Evolutionary conservation across 805 yeast genomes (phyloP).

Genomic region (Candida hispaniensis): DNA sequence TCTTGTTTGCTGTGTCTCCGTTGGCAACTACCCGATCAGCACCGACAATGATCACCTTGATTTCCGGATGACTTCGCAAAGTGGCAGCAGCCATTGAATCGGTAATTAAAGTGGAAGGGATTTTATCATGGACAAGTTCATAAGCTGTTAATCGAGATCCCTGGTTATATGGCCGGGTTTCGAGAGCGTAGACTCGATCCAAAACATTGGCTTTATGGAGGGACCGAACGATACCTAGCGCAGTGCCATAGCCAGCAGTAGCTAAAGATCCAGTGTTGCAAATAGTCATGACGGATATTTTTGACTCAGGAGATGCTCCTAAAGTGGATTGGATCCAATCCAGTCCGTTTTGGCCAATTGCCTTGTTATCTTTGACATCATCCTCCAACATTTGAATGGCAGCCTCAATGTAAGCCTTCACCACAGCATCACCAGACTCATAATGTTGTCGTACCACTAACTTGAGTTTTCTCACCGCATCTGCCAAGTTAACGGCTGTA

Average conservation of each 20-base stretch:
- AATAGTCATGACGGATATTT: constrained; percentile 75
- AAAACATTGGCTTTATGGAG: constrained; percentile 42
- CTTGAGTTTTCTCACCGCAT: constrained; percentile 52
- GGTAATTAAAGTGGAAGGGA: constrained; percentile 81
- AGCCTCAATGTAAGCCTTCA: constrained; percentile 24
- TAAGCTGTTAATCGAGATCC: constrained; percentile 90
- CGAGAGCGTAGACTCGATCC: constrained; percentile 72
- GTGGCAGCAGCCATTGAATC: constrained; percentile 87
- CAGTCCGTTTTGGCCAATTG: constrained; percentile 74
- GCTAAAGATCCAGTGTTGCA: constrained; percentile 97
- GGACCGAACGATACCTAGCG: constrained; percentile 82
- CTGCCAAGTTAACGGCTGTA: constrained; percentile 86
- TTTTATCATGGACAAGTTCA: constrained; percentile 73
- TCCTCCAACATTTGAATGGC: constrained; percentile 50
- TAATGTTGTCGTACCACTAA: constrained; percentile 21
- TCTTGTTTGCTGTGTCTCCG: constrained; percentile 95
- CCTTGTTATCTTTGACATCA: constrained; percentile 66
- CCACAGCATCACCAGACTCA: constrained; percentile 13
- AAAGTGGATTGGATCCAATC: constrained; percentile 42
- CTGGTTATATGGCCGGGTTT: constrained; percentile 94
- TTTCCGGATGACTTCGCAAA: constrained; percentile 49
- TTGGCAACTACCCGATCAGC: constrained; percentile 89
- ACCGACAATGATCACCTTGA: constrained; percentile 83
- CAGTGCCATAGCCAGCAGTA: constrained; percentile 96
- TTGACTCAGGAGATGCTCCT: constrained; percentile 32